Percentiles rank a stretch among this genome's conserved stretches.
Evolutionary conservation across 306 rosid species (phyloP).

Genomic region (Quercus robur): DNA sequence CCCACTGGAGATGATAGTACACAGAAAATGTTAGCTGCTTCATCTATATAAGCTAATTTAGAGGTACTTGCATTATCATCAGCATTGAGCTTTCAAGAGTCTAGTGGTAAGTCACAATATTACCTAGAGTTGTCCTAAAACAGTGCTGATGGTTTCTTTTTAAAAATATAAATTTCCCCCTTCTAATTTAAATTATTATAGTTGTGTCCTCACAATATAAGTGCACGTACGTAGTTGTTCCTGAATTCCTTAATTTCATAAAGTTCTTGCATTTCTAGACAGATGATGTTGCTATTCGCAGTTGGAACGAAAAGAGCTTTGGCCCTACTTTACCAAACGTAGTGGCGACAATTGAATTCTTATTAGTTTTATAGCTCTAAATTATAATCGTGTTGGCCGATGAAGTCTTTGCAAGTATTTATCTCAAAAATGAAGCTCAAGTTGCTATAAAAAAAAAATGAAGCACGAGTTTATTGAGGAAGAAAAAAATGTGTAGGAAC

Average conservation of each 20-base stretch:
- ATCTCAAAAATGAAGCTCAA: background rate
- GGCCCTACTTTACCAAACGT: background rate
- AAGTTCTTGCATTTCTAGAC: background rate
- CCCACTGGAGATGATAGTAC: constrained; percentile 5
- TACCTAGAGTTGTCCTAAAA: background rate
- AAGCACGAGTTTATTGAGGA: background rate
- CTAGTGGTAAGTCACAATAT: constrained; percentile 1
- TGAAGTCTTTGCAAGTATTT: background rate
- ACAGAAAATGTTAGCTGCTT: background rate
- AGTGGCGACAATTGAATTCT: background rate
- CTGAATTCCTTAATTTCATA: background rate
- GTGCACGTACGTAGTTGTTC: background rate
- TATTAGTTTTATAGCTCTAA: background rate
- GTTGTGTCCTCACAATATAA: background rate
- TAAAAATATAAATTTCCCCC: background rate
- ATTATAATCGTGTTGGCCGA: background rate
- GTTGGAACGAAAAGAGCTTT: background rate
- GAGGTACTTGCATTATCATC: background rate
- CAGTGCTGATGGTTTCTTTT: background rate
- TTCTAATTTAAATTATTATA: background rate
- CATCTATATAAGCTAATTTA: constrained; percentile 19
- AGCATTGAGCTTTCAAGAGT: background rate
- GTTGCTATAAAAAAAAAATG: background rate
- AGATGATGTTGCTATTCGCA: too few species aligned
- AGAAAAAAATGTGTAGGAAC: background rate